Percentiles rank a stretch among this genome's conserved stretches.
phyloP scores from a whole-genome alignment of 2,329 filamentous ascomycete genomes.

The Ilyonectria sp. region DNA sequence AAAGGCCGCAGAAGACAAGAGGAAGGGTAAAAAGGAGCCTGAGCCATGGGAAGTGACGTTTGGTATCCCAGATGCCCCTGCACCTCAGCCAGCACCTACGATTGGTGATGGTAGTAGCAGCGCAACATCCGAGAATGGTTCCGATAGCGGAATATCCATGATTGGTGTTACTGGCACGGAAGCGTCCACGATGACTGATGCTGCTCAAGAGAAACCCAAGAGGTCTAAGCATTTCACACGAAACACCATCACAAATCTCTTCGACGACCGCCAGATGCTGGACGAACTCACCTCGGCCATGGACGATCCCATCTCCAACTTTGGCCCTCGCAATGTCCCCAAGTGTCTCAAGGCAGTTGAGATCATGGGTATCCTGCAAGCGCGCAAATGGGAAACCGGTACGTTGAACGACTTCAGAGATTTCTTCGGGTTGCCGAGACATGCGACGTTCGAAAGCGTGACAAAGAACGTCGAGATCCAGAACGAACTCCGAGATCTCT shows the following conservation, averaged over 20 bases:
- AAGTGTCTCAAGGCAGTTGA: slow-evolving; percentile 70
- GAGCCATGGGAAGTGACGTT: too few relatives aligned
- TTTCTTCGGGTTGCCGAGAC: slow-evolving; percentile 70
- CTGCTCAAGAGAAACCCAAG: neutral
- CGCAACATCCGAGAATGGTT: too few relatives aligned
- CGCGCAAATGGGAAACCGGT: slow-evolving; percentile 70
- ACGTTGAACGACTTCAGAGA: slow-evolving; percentile 75
- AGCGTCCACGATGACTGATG: too few relatives aligned
- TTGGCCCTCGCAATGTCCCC: slow-evolving; percentile 70
- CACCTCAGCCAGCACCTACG: too few relatives aligned
- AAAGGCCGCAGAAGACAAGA: too few relatives aligned
- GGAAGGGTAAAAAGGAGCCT: too few relatives aligned
- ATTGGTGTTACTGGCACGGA: too few relatives aligned
- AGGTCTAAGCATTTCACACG: slow-evolving; percentile 22
- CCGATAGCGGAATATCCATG: too few relatives aligned
- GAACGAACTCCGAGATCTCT: slow-evolving; percentile 56
- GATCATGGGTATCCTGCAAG: slow-evolving; percentile 72
- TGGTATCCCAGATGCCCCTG: too few relatives aligned
- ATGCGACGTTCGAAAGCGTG: slow-evolving; percentile 65
- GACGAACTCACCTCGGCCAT: slow-evolving; percentile 60
- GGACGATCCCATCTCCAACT: slow-evolving; percentile 64
- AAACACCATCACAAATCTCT: slow-evolving; percentile 29
- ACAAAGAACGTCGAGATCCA: slow-evolving; percentile 22
- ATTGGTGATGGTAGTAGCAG: too few relatives aligned
- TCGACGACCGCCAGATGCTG: slow-evolving; percentile 34